A percentile compares a stretch with the other conserved stretches of the same genome.
These are phyloP conservation scores for Ophiocordyceps unilateralis DNA, from an alignment of 2,329 filamentous ascomycete genomes.

Conservation along the genomic window DNA sequence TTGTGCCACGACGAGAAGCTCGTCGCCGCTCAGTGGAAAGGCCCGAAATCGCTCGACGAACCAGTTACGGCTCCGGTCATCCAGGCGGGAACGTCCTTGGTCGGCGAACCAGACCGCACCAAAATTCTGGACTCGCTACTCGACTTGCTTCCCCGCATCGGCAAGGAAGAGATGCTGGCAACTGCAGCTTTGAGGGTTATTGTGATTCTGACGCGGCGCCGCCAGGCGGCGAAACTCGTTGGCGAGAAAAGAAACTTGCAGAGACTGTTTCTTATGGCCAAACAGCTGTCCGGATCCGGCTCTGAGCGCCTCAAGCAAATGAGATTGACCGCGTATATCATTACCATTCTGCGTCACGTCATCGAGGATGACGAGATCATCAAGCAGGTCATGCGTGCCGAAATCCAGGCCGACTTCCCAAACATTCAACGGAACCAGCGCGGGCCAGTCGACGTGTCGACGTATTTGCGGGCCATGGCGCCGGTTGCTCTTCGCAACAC, in stretches of 20 bases:
- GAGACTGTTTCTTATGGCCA: conserved; percentile 84
- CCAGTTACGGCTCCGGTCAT: conserved; percentile 36
- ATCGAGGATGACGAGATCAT: conserved; percentile 87
- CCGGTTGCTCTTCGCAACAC: conserved; percentile 69
- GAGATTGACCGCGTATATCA: conserved; percentile 43
- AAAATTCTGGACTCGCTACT: conserved; percentile 62
- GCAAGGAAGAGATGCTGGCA: conserved; percentile 73
- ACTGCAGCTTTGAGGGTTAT: conserved; percentile 69
- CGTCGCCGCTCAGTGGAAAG: conserved; percentile 52
- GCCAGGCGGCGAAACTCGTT: conserved; percentile 55
- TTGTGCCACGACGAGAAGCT: conserved; percentile 82
- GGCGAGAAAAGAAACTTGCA: conserved; percentile 82
- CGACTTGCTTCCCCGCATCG: conserved; percentile 67
- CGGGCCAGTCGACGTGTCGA: conserved; percentile 45
- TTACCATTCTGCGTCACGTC: conserved; percentile 80
- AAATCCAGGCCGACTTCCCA: conserved; percentile 68
- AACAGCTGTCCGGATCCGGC: conserved; percentile 68
- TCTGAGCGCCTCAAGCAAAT: conserved; percentile 51
- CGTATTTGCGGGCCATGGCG: conserved; percentile 61
- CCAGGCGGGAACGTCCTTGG: conserved; percentile 38
- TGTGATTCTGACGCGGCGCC: conserved; percentile 70
- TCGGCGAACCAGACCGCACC: conserved; percentile 46
- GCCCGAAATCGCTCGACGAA: conserved; percentile 32
- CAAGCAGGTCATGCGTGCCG: conserved; percentile 78
- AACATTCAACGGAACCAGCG: conserved; percentile 31